Conservation (phyloP, 495 filamentous ascomycete species). For the Thermothielavioides terrestris region DNA sequence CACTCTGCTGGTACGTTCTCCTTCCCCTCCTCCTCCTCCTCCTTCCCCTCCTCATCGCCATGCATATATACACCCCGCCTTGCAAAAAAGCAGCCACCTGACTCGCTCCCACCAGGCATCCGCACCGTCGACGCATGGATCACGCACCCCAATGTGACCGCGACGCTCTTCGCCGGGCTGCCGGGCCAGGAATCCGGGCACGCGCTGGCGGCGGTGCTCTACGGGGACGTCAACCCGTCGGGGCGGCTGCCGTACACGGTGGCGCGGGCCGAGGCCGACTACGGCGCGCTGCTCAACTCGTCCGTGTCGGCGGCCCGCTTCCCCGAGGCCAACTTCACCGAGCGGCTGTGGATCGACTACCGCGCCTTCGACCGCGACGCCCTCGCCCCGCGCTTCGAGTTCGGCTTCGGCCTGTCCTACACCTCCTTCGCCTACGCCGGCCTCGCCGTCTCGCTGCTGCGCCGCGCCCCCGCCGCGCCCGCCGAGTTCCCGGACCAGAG, state of each 20-base stretch:
- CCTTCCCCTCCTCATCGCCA: background rate
- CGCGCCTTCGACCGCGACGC: slow-evolving; percentile 59
- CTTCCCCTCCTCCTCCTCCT: background rate
- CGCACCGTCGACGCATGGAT: slow-evolving; percentile 33
- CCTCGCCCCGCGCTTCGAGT: slow-evolving; percentile 64
- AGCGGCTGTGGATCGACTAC: slow-evolving; percentile 76
- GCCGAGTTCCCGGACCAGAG: slow-evolving; percentile 14
- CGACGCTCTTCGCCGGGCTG: slow-evolving; percentile 26
- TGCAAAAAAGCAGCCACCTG: too few relatives aligned
- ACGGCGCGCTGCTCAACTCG: slow-evolving; percentile 45
- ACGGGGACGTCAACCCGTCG: slow-evolving; percentile 40
- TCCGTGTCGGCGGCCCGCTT: slow-evolving; percentile 36
- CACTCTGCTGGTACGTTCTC: slow-evolving; percentile 28
- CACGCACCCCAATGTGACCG: slow-evolving; percentile 32
- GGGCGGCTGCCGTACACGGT: slow-evolving; percentile 67
- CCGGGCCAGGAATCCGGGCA: slow-evolving; percentile 30
- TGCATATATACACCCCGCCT: too few relatives aligned
- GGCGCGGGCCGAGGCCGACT: slow-evolving; percentile 42
- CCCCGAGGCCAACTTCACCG: slow-evolving; percentile 47
- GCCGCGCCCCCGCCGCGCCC: background rate
- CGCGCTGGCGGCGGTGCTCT: slow-evolving; percentile 24
- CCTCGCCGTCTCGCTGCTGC: slow-evolving; percentile 28
- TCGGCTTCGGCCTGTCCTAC: slow-evolving; percentile 72
- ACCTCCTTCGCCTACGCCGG: slow-evolving; percentile 61
- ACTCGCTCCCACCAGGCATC: slow-evolving; percentile 23